Conservation (phyloP, 2,329 filamentous ascomycete species). For the Nannizzia gypsea region DNA sequence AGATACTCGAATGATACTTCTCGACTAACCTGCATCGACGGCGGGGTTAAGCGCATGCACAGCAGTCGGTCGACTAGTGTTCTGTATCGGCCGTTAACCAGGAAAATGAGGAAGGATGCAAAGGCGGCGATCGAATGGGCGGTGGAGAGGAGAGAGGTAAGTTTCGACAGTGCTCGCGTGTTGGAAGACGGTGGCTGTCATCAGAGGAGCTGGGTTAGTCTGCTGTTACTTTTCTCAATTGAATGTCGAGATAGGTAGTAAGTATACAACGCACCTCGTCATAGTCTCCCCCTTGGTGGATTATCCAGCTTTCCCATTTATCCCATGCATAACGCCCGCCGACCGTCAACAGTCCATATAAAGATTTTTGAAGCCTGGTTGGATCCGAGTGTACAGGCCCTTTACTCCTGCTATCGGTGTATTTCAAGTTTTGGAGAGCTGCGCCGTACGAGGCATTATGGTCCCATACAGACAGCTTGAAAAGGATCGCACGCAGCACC, state of each 20-base stretch:
- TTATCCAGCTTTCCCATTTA: constrained; percentile 79
- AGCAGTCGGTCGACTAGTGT: constrained; percentile 80
- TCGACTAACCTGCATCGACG: constrained; percentile 70
- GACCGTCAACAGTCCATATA: constrained; percentile 77
- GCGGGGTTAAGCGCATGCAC: constrained; percentile 71
- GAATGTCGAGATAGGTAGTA: not conserved
- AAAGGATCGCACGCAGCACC: constrained; percentile 63
- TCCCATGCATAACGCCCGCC: constrained; percentile 82
- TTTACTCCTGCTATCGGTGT: constrained; percentile 64
- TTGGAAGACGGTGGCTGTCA: constrained; percentile 31
- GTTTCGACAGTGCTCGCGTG: constrained; percentile 48
- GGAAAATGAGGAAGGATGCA: constrained; percentile 76
- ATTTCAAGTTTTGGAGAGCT: constrained; percentile 79
- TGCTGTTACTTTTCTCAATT: not conserved
- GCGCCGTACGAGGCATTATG: constrained; percentile 92
- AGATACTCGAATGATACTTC: constrained; percentile 97
- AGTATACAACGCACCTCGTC: constrained; percentile 37
- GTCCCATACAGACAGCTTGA: constrained; percentile 95
- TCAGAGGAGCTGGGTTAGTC: not conserved
- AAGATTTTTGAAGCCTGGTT: constrained; percentile 66
- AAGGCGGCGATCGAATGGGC: constrained; percentile 73
- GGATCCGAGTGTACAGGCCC: constrained; percentile 56
- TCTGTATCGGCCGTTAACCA: constrained; percentile 80
- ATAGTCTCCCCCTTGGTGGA: constrained; percentile 64
- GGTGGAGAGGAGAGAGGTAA: constrained; percentile 59